Percentiles rank a stretch among this genome's conserved stretches.
Evolutionary conservation across 2,329 filamentous ascomycete species (phyloP).

Genomic region (Fusarium equiseti): DNA sequence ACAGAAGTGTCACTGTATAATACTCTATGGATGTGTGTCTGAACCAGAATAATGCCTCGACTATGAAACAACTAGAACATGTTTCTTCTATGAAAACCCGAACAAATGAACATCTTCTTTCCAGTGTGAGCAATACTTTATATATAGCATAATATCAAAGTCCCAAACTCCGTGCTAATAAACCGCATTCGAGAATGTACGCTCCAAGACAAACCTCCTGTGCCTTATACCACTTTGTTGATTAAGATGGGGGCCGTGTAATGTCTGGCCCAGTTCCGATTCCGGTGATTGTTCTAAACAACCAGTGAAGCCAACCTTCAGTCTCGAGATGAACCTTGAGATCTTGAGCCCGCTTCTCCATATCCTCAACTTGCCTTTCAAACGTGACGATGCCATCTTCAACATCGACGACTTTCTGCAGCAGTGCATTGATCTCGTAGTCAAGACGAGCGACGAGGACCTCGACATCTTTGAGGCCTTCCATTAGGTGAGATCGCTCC

Average conservation of each 20-base stretch:
- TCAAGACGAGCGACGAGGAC: constrained; percentile 86
- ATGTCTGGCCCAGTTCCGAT: constrained; percentile 72
- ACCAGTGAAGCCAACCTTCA: constrained; percentile 74
- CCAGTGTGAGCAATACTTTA: constrained; percentile 13
- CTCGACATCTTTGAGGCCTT: constrained; percentile 83
- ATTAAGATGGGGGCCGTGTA: constrained; percentile 47
- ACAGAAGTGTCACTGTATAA: constrained; percentile 44
- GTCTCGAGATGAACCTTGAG: constrained; percentile 72
- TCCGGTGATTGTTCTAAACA: constrained; percentile 70
- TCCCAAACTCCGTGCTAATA: constrained; percentile 36
- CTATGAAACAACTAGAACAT: constrained; percentile 28
- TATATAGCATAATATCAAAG: constrained; percentile 8
- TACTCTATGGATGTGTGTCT: constrained; percentile 42
- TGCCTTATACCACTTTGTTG: background rate
- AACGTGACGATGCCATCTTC: constrained; percentile 86
- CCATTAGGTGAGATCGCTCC: constrained; percentile 76
- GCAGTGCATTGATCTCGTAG: constrained; percentile 88
- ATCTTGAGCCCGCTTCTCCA: constrained; percentile 73
- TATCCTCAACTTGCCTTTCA: constrained; percentile 79
- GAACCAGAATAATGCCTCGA: constrained; percentile 37
- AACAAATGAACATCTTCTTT: constrained; percentile 19
- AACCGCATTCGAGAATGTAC: constrained; percentile 6
- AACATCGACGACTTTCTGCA: constrained; percentile 85
- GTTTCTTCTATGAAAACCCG: constrained; percentile 21
- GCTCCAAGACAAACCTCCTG: constrained; percentile 11